Percentiles rank a stretch among this genome's conserved stretches.
These are phyloP conservation scores for Metschnikowia lunata DNA, from an alignment of 805 yeast species.

Conservation along the genomic window DNA sequence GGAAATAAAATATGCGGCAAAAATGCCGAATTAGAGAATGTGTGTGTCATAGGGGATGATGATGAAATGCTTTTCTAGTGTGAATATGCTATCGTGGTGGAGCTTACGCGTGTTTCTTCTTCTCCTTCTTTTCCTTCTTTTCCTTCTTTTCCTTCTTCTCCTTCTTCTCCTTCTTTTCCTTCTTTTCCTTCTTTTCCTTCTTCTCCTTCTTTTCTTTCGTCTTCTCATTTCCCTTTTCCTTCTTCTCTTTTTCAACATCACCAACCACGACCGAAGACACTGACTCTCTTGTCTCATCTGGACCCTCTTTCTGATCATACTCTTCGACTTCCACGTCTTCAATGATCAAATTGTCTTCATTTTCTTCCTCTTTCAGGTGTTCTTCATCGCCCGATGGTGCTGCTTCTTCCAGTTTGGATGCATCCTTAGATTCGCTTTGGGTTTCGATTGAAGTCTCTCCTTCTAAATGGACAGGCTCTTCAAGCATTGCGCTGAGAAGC, in stretches of 20 bases:
- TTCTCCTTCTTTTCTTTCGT: slow-evolving; percentile 26
- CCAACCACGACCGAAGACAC: neutral
- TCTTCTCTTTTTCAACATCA: slow-evolving; percentile 14
- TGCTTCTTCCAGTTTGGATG: neutral
- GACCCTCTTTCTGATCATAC: slow-evolving; percentile 10
- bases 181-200: slow-evolving; percentile 21
- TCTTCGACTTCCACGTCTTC: slow-evolving; percentile 43
- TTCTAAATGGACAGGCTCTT: slow-evolving; percentile 29
- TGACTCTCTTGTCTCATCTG: slow-evolving; percentile 18
- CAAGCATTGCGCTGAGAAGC: slow-evolving; percentile 32
- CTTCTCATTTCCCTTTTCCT: slow-evolving; percentile 27
- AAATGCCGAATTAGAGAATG: too few relatives aligned
- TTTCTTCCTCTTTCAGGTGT: neutral
- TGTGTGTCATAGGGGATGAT: too few relatives aligned
- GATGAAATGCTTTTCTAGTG: too few relatives aligned
- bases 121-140: slow-evolving; percentile 20
- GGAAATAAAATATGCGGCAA: too few relatives aligned
- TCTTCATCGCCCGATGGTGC: neutral
- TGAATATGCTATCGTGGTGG: too few relatives aligned
- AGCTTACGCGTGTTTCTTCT: slow-evolving; percentile 13
- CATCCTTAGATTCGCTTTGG: neutral
- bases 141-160: slow-evolving; percentile 20
- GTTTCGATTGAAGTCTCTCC: slow-evolving; percentile 19
- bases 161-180: slow-evolving; percentile 13
- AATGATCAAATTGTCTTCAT: slow-evolving; percentile 30